A percentile compares a stretch with the other conserved stretches of the same genome.
Conservation (phyloP, 352 stramenopile species). For the Phytophthora parvispora region DNA sequence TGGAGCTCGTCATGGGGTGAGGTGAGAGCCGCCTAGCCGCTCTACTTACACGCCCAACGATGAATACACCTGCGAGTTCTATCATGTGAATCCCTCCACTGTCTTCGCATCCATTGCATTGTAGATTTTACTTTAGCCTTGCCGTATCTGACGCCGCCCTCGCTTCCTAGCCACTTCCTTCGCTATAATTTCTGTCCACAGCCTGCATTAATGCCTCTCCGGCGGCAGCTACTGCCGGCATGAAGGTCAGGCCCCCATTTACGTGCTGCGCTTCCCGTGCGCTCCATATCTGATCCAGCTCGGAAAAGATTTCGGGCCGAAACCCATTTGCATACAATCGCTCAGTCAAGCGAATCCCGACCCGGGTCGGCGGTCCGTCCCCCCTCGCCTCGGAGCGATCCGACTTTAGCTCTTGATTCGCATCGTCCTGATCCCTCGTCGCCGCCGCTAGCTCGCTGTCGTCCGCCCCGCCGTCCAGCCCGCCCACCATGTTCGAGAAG, state of each 20-base stretch:
- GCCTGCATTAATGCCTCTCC: background rate
- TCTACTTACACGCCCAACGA: background rate
- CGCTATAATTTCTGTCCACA: background rate
- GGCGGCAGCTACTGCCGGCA: background rate
- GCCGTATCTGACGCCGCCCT: background rate
- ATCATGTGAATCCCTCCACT: constrained; percentile 1
- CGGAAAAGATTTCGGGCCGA: constrained; percentile 31
- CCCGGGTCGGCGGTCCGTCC: constrained; percentile 26
- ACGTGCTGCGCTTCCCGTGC: background rate
- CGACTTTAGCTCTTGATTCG: constrained; percentile 37
- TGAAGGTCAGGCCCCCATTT: no score
- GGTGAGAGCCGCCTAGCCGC: constrained; percentile 39
- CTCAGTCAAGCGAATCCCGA: constrained; percentile 1
- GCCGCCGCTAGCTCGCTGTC: background rate
- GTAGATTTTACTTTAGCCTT: no score
- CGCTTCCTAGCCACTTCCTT: background rate
- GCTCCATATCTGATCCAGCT: constrained; percentile 13
- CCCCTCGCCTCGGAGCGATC: constrained; percentile 18
- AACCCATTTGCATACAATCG: constrained; percentile 32
- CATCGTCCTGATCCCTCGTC: constrained; percentile 13
- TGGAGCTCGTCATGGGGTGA: constrained; percentile 84
- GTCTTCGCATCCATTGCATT: background rate
- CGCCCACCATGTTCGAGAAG: constrained; percentile 97
- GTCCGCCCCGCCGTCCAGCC: background rate
- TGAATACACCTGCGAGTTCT: constrained; percentile 13